Conservation (phyloP, 129 eudicot genomes). For the Escallonia herrerae region DNA sequence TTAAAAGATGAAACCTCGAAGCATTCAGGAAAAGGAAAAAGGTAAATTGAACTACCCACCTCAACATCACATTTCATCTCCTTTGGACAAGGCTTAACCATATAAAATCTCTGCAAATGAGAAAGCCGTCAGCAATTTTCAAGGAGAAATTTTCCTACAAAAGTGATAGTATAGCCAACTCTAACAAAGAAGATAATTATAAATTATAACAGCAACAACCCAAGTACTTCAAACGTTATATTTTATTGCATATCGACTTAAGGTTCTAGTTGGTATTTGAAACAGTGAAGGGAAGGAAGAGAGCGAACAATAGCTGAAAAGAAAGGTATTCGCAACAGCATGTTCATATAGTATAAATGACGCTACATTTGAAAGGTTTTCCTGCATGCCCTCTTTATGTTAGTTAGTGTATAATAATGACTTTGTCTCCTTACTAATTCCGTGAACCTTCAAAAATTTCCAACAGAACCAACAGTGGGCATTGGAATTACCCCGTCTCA, state of each 20-base stretch:
- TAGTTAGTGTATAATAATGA: too few species aligned
- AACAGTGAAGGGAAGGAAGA: neutral
- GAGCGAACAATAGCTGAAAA: neutral
- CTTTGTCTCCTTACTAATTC: too few species aligned
- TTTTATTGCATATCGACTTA: too few species aligned
- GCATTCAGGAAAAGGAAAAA: neutral
- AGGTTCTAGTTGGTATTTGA: neutral
- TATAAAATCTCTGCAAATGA: slow-evolving; percentile 81
- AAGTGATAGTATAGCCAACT: neutral
- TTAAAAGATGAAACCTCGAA: too few species aligned
- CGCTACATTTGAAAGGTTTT: too few species aligned
- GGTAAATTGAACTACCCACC: slow-evolving; percentile 31
- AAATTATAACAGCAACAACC: neutral
- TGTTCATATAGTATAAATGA: too few species aligned
- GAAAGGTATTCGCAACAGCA: too few species aligned
- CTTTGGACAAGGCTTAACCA: slow-evolving; percentile 96
- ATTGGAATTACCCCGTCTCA: too few species aligned
- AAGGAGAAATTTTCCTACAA: slow-evolving; percentile 2
- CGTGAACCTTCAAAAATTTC: too few species aligned
- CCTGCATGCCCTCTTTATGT: too few species aligned
- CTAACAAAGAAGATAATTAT: neutral
- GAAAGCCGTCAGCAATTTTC: slow-evolving; percentile 20
- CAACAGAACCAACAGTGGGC: too few species aligned
- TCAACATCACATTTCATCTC: slow-evolving; percentile 99
- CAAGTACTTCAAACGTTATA: neutral